phyloP scores from a whole-genome alignment of 306 rosid species.

The Medicago arabica region DNA sequence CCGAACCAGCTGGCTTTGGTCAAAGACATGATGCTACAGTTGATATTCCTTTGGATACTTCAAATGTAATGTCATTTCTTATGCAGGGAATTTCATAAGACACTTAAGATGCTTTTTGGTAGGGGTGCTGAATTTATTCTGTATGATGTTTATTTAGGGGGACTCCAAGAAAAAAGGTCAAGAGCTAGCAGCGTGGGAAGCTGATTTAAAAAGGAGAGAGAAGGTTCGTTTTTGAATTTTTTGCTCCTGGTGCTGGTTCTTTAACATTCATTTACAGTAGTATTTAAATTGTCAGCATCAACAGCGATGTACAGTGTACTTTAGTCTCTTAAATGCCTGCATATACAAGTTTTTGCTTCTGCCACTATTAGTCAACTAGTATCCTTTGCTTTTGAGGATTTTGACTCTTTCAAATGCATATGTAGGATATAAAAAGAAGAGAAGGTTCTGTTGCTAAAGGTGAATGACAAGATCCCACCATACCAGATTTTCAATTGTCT shows the following conservation, averaged over 20 bases:
- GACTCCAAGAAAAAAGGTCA: constrained; percentile 78
- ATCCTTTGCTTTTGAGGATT: constrained; percentile 36
- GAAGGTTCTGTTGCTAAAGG: constrained; percentile 87
- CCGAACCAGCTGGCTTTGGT: constrained; percentile 80
- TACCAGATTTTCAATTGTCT: constrained; percentile 27
- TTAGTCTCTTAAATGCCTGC: constrained; percentile 28
- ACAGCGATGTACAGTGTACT: constrained; percentile 5
- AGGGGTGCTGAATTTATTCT: constrained; percentile 39
- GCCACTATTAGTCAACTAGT: constrained; percentile 27
- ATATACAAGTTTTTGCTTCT: constrained; percentile 29
- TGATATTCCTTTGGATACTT: constrained; percentile 83
- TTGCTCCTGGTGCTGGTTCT: constrained; percentile 6
- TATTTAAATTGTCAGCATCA: constrained; percentile 36
- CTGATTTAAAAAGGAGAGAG: constrained; percentile 85
- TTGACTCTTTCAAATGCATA: constrained; percentile 39
- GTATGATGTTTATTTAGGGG: constrained; percentile 50
- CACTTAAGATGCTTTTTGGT: constrained; percentile 12
- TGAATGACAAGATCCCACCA: constrained; percentile 34
- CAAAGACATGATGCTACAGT: constrained; percentile 91
- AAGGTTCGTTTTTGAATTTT: constrained; percentile 54
- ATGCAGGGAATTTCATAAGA: constrained; percentile 15
- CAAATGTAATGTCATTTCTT: constrained; percentile 57
- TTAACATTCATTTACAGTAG: not conserved
- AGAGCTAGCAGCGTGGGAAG: constrained; percentile 94
- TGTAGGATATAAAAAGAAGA: constrained; percentile 84